Conservation (phyloP, 257 asterid genomes). For the Ehretia macrophylla region DNA sequence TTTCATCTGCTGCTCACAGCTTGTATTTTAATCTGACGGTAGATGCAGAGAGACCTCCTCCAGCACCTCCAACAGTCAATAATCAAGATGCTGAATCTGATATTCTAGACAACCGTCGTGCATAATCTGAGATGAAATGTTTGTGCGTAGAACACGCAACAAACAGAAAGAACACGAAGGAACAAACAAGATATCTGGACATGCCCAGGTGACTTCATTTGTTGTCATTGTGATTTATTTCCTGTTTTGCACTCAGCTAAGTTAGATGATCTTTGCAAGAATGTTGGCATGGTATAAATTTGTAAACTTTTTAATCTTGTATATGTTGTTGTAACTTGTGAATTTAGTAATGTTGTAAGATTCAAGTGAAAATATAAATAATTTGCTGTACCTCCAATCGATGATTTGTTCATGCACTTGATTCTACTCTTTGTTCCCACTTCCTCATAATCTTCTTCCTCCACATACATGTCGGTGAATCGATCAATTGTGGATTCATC, state of each 20-base stretch:
- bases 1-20: neutral
- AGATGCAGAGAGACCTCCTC: neutral
- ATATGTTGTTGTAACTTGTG: neutral
- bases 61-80: neutral
- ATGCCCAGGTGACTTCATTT: neutral
- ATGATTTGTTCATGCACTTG: too few species aligned
- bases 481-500: too few species aligned
- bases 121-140: too few species aligned
- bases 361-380: too few species aligned
- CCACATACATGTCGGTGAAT: too few species aligned
- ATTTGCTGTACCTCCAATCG: too few species aligned
- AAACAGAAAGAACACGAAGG: neutral
- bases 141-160: neutral
- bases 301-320: neutral
- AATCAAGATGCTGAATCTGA: neutral
- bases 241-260: neutral
- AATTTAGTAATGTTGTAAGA: neutral
- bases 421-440: too few species aligned
- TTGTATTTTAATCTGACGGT: neutral
- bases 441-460: too few species aligned
- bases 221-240: neutral
- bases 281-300: neutral
- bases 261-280: neutral
- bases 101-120: too few species aligned
- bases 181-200: neutral